These are phyloP conservation scores for Hypoxylon sp. DNA, from an alignment of 2,329 filamentous ascomycete genomes.

Conservation along the genomic window DNA sequence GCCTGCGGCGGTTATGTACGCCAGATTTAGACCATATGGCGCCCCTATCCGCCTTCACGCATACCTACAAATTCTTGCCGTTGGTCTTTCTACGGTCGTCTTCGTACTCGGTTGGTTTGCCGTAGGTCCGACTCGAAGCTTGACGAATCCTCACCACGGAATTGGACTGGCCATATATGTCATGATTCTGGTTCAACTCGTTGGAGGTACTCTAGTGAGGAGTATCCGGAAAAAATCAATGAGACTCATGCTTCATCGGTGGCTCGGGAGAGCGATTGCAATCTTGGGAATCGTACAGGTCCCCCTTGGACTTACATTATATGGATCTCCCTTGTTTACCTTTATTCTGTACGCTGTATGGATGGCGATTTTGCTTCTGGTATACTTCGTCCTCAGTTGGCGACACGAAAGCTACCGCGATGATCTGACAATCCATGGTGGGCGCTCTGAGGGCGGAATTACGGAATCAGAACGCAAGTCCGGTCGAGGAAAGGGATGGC, in stretches of 20 bases:
- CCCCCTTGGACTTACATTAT: slow-evolving; percentile 88
- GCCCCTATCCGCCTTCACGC: slow-evolving; percentile 77
- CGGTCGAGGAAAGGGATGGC: slow-evolving; percentile 62
- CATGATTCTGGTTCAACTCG: slow-evolving; percentile 76
- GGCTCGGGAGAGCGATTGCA: slow-evolving; percentile 83
- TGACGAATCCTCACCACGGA: slow-evolving; percentile 87
- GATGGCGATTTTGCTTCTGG: slow-evolving; percentile 76
- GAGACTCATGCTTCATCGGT: slow-evolving; percentile 81
- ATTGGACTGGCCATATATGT: slow-evolving; percentile 85
- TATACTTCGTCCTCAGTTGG: slow-evolving; percentile 86
- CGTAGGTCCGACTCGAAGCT: slow-evolving; percentile 77
- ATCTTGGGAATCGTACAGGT: slow-evolving; percentile 89
- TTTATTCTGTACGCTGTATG: slow-evolving; percentile 90
- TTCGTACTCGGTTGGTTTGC: slow-evolving; percentile 84
- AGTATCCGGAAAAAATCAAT: slow-evolving; percentile 64
- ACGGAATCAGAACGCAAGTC: slow-evolving; percentile 52
- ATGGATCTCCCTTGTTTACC: slow-evolving; percentile 86
- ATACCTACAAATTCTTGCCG: slow-evolving; percentile 78
- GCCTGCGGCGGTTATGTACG: slow-evolving; percentile 79
- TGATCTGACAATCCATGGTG: slow-evolving; percentile 68
- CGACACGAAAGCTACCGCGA: slow-evolving; percentile 67
- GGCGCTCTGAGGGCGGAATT: slow-evolving; percentile 63
- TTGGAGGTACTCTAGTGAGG: slow-evolving; percentile 75
- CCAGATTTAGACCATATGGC: slow-evolving; percentile 74
- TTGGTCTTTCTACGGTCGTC: slow-evolving; percentile 76